These are phyloP conservation scores for Annona squamosa DNA, from an alignment of 164 flowering plant genomes.

Conservation along the genomic window DNA sequence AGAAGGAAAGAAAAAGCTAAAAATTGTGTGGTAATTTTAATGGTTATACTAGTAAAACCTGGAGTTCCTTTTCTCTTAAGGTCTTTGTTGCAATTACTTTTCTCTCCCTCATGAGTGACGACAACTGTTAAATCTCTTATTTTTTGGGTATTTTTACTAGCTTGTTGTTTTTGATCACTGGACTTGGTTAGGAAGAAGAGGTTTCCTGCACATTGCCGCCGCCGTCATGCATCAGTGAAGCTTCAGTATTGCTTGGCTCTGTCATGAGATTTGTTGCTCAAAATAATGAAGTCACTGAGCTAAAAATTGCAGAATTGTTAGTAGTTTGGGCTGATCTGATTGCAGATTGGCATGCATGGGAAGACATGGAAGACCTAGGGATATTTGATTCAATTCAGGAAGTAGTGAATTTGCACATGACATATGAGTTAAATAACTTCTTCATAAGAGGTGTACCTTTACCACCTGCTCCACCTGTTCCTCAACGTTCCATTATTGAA, in stretches of 20 bases:
- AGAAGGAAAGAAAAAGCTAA: too few species aligned
- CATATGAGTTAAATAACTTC: conserved; percentile 40
- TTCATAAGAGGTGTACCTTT: conserved; percentile 32
- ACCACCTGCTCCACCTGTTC: conserved; percentile 71
- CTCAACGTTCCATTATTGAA: conserved; percentile 51
- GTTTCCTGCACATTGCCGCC: conserved; percentile 20
- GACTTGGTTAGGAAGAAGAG: conserved; percentile 31
- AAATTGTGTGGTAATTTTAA: too few species aligned
- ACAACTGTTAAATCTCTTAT: too few species aligned
- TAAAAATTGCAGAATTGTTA: conserved; percentile 48
- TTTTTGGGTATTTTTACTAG: too few species aligned
- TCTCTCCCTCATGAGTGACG: too few species aligned
- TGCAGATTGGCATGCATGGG: conserved; percentile 86
- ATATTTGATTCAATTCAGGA: conserved; percentile 45
- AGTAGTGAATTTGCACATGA: conserved; percentile 38
- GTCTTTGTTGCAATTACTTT: too few species aligned
- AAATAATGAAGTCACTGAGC: conserved; percentile 26
- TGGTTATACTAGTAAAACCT: too few species aligned
- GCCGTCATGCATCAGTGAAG: conserved; percentile 52
- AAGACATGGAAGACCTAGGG: conserved; percentile 44
- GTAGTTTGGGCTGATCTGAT: conserved; percentile 58
- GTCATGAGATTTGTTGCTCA: conserved; percentile 39
- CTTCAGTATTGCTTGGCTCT: conserved; percentile 47
- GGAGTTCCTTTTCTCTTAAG: too few species aligned
- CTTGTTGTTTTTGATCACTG: background rate